phyloP scores from a whole-genome alignment of 805 yeast genomes.

The Nakazawaea holstii region DNA sequence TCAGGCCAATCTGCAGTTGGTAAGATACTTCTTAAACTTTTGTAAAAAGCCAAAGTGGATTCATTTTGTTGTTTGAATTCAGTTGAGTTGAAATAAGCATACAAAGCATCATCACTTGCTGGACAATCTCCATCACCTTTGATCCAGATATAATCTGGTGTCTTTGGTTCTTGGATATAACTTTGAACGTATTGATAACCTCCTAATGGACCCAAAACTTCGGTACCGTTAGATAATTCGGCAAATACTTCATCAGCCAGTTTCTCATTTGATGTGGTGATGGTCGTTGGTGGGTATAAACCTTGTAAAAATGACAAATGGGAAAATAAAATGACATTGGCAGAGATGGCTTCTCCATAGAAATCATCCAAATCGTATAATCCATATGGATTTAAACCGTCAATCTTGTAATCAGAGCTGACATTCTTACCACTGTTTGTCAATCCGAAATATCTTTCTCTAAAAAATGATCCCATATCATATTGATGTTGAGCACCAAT shows the following conservation, averaged over 20 bases:
- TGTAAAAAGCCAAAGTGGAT: slow-evolving; percentile 33
- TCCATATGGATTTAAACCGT: slow-evolving; percentile 28
- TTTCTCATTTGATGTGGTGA: slow-evolving; percentile 19
- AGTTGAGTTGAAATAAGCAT: slow-evolving; percentile 22
- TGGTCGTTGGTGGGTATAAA: slow-evolving; percentile 36
- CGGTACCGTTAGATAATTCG: slow-evolving; percentile 33
- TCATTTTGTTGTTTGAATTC: slow-evolving; percentile 27
- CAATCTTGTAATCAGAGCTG: slow-evolving; percentile 24
- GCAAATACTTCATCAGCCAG: slow-evolving; percentile 24
- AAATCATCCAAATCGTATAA: slow-evolving; percentile 30
- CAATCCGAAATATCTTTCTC: slow-evolving; percentile 37
- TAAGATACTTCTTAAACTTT: slow-evolving; percentile 24
- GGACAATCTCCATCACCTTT: slow-evolving; percentile 40
- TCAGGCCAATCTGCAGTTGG: slow-evolving; percentile 22
- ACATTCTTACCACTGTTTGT: slow-evolving; percentile 19
- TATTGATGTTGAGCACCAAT: slow-evolving; percentile 33
- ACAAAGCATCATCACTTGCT: slow-evolving; percentile 27
- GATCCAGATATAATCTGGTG: slow-evolving; percentile 34
- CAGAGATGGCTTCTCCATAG: slow-evolving; percentile 30
- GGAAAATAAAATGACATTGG: slow-evolving; percentile 33
- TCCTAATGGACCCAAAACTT: slow-evolving; percentile 30
- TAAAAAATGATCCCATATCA: slow-evolving; percentile 33
- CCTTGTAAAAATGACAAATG: slow-evolving; percentile 43
- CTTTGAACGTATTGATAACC: slow-evolving; percentile 43
- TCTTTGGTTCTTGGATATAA: slow-evolving; percentile 28